Conservation (phyloP, 306 rosid genomes). For the Cicer pinnatifidum region DNA sequence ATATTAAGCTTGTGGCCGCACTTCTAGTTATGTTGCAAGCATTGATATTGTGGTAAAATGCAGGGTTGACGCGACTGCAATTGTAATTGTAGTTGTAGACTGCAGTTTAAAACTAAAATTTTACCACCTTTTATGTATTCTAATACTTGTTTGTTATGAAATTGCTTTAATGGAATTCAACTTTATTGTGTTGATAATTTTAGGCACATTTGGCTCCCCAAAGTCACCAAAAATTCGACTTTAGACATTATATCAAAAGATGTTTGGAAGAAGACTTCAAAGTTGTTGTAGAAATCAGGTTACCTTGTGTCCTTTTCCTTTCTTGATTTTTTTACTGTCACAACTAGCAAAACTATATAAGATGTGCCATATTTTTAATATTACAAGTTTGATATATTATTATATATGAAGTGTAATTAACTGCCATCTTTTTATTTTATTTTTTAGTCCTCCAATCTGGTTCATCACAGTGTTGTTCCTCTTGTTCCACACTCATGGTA, state of each 20-base stretch:
- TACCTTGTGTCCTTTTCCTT: not conserved
- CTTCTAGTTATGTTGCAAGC: too few species aligned
- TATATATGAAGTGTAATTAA: conserved; percentile 6
- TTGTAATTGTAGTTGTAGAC: too few species aligned
- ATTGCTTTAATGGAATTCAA: not conserved
- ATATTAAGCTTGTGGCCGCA: not conserved
- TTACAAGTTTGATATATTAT: not conserved
- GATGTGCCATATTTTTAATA: too few species aligned
- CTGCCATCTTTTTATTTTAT: not conserved
- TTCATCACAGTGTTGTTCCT: conserved; percentile 75
- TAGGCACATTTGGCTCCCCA: conserved; percentile 97
- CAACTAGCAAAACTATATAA: too few species aligned
- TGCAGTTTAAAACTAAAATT: too few species aligned
- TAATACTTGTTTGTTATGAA: conserved; percentile 2
- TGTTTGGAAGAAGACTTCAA: conserved; percentile 91
- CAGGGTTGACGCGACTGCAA: too few species aligned
- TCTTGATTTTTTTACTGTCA: not conserved
- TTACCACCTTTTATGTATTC: too few species aligned
- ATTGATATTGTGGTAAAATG: too few species aligned
- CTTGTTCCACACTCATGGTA: conserved; percentile 79
- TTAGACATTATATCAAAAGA: conserved; percentile 78
- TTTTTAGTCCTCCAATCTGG: conserved; percentile 81
- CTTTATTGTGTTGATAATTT: conserved; percentile 2
- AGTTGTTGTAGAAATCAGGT: conserved; percentile 93
- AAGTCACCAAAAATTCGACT: conserved; percentile 70